A percentile compares a stretch with the other conserved stretches of the same genome.
These are phyloP conservation scores for Otatea glauca DNA, from an alignment of 176 grass and related monocot species.

Conservation along the genomic window DNA sequence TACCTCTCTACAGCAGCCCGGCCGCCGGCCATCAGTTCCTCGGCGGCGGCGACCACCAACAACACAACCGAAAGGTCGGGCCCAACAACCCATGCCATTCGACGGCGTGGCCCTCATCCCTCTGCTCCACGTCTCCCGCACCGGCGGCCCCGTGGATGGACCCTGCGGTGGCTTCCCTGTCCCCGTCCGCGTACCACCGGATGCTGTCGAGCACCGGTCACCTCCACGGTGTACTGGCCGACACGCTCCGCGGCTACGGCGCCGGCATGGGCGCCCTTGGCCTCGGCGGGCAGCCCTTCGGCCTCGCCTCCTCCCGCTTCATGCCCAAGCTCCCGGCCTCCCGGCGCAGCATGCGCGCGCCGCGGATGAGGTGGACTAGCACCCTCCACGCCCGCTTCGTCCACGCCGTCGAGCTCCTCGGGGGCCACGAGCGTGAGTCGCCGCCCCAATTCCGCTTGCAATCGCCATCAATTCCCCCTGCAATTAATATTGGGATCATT, in stretches of 20 bases:
- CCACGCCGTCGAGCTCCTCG: slow-evolving; percentile 87
- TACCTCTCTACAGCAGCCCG: too few species aligned
- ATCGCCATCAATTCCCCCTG: not conserved
- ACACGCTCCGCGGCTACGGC: slow-evolving; percentile 48
- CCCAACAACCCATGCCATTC: slow-evolving; percentile 42
- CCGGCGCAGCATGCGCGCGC: slow-evolving; percentile 72
- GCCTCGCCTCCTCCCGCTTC: slow-evolving; percentile 48
- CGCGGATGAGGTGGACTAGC: slow-evolving; percentile 92
- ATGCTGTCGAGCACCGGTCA: slow-evolving; percentile 50
- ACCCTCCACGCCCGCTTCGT: slow-evolving; percentile 84
- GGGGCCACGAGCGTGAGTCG: slow-evolving; percentile 83
- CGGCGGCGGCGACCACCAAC: too few species aligned
- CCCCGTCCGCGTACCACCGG: slow-evolving; percentile 55
- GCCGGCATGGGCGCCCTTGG: not conserved
- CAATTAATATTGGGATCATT: not conserved
- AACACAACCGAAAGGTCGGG: not conserved
- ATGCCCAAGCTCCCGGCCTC: slow-evolving; percentile 49
- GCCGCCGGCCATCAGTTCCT: too few species aligned
- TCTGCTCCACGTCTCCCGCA: too few species aligned
- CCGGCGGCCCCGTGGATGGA: slow-evolving; percentile 1
- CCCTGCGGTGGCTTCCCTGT: slow-evolving; percentile 26
- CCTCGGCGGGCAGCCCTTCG: not conserved
- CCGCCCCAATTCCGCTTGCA: not conserved
- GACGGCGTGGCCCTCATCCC: slow-evolving; percentile 33
- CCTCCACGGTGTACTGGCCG: slow-evolving; percentile 49